These are phyloP conservation scores for Hanseniaspora gamundiae DNA, from an alignment of 1,139 yeast species.

Conservation along the genomic window DNA sequence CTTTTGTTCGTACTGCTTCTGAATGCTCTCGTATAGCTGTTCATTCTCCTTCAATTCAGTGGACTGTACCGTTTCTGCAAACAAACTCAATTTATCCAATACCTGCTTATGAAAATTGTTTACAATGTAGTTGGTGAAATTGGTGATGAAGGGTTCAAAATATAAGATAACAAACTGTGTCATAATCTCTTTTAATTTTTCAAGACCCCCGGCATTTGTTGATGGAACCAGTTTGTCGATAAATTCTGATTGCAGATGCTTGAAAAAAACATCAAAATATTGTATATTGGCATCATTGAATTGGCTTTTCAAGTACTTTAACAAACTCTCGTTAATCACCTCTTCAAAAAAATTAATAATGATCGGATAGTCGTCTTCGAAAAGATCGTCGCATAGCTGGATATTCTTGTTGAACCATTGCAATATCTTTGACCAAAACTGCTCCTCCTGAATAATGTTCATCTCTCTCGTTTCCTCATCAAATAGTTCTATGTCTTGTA, in stretches of 20 bases:
- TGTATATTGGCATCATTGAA: constrained; percentile 10
- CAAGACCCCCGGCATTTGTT: constrained; percentile 21
- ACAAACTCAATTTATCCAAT: neutral
- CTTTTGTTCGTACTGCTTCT: constrained; percentile 23
- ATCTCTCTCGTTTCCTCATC: constrained; percentile 17
- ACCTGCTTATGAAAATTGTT: constrained; percentile 4
- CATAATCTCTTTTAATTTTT: constrained; percentile 18
- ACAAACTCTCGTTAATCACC: constrained; percentile 41
- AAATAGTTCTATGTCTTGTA: constrained; percentile 21
- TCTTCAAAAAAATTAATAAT: constrained; percentile 28
- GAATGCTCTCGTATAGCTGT: constrained; percentile 15
- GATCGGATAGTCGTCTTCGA: constrained; percentile 25
- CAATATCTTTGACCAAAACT: constrained; percentile 23
- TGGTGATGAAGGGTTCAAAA: constrained; percentile 27
- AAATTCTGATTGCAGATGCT: constrained; percentile 15
- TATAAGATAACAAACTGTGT: constrained; percentile 25
- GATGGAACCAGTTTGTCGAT: constrained; percentile 20
- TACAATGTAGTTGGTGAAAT: constrained; percentile 19
- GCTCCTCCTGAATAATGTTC: neutral
- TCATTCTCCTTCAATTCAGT: constrained; percentile 16
- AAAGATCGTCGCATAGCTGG: constrained; percentile 24
- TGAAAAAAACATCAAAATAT: constrained; percentile 22
- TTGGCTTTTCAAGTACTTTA: constrained; percentile 20
- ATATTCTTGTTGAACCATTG: constrained; percentile 24
- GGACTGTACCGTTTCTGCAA: neutral